Base-by-base conservation (phyloP, 2,329 filamentous ascomycete genomes). In the Parastagonospora avenae region DNA sequence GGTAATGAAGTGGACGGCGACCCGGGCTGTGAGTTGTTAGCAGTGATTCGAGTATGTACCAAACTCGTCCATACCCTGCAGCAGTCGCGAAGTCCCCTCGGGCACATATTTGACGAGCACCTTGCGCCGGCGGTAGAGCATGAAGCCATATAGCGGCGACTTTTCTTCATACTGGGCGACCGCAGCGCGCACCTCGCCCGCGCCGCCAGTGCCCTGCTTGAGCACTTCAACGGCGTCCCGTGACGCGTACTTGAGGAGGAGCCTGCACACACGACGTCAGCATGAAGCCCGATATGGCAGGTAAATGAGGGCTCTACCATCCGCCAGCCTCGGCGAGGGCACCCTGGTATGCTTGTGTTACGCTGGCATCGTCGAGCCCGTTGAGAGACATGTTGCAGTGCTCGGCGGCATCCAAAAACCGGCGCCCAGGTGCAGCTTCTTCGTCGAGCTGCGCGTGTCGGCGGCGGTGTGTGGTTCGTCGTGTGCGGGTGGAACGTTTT, bases 71-170 rank as follows among this genome's bases (percentile, higher is more conserved):
- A 63, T 76, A 96, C 94, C 94, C 89, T 96, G 90, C 46, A 99
- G 80, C 48, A 99, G 80, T 65, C 94, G 85, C 57, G 94, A 97
- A 60, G 92, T 93, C 52, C 88, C 90, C 53, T 96, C 91, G 1
- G 93, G 94, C 55, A 96, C 83, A 73, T 94, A 96, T 77, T 94
- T 97, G 73, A 99, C 84, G 53, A 99, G 77, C 42, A 97, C 89
- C 75, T 92, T 97, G 70, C 92, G 86, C 70, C 92, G 86, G 49
- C 93, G 83, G 74, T 97, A 97, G 64, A 90, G 87, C 62, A 99
- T 78, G 71, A 97, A 91, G 46, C 94, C 94, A 70, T 95, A 99
- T 41, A 99, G 79, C 16, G 94, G 94, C 56, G 91, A 94, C 48
- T 85, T 83, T 59, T 97, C 92, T 49, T 90, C 85, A 71, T 95